Percentiles rank a stretch among this genome's conserved stretches.
Conservation (phyloP, 2,329 filamentous ascomycete species). For the Exophiala aquamarina region DNA sequence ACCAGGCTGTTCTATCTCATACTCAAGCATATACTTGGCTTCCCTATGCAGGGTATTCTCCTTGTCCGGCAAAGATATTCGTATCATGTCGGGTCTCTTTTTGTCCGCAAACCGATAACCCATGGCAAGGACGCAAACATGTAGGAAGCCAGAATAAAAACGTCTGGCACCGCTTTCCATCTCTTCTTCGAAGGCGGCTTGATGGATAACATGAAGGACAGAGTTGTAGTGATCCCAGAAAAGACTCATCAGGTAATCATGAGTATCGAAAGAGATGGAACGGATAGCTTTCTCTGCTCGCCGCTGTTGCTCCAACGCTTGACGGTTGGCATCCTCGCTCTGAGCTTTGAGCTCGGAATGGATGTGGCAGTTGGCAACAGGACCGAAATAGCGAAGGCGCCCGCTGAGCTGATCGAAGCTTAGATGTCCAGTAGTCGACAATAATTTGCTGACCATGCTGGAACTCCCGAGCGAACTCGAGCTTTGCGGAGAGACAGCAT, state of each 20-base stretch:
- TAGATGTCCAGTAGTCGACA: conserved; percentile 6
- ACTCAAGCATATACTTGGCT: conserved; percentile 16
- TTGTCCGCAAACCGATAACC: conserved; percentile 15
- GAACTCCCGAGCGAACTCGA: too few relatives aligned
- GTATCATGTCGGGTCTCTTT: conserved; percentile 10
- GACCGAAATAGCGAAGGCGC: conserved; percentile 6
- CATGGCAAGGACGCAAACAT: conserved; percentile 17
- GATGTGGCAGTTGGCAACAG: conserved; percentile 7
- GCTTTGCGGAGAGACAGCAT: too few relatives aligned
- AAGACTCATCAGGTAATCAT: conserved; percentile 9
- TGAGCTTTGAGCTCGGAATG: conserved; percentile 2
- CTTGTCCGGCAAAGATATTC: conserved; percentile 8
- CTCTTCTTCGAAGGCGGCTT: conserved; percentile 7
- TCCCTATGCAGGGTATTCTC: conserved; percentile 15
- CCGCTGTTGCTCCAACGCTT: conserved; percentile 8
- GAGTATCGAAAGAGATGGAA: conserved; percentile 5
- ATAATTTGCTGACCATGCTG: conserved; percentile 6
- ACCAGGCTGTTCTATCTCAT: conserved; percentile 13
- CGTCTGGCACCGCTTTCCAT: conserved; percentile 1
- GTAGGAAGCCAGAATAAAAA: conserved; percentile 16
- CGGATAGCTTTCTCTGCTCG: conserved; percentile 5
- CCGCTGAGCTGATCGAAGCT: conserved; percentile 12
- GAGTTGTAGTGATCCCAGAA: conserved; percentile 12
- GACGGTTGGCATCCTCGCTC: conserved; percentile 4
- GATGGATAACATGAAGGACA: conserved; percentile 10